These are phyloP conservation scores for Gloeophyllum trabeum DNA, from an alignment of 768 basidiomycete species.

Conservation along the genomic window DNA sequence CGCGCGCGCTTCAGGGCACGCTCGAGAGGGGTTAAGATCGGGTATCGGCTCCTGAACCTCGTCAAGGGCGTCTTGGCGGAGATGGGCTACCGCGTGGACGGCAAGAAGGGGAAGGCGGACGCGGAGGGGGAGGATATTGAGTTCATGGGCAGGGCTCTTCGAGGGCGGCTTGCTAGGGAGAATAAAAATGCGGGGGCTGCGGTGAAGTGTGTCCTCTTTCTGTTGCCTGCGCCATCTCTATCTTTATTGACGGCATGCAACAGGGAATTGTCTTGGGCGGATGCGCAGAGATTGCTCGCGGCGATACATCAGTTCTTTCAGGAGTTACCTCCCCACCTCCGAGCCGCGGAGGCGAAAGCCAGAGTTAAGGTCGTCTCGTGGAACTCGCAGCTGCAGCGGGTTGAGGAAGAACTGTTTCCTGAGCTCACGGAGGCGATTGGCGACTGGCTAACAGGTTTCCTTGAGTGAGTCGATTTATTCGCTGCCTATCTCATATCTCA, in stretches of 20 bases:
- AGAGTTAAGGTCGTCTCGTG: not conserved
- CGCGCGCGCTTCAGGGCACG: not conserved
- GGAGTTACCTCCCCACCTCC: not conserved
- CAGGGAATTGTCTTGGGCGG: not conserved
- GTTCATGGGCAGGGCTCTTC: not conserved
- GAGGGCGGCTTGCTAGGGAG: not conserved
- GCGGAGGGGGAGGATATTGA: not conserved
- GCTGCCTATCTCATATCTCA: not conserved
- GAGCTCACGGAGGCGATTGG: slow-evolving; percentile 18
- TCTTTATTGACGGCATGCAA: too few relatives aligned
- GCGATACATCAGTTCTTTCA: not conserved
- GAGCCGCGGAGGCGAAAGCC: not conserved
- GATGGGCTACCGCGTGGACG: not conserved
- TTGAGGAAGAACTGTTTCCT: too few relatives aligned
- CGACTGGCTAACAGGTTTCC: slow-evolving; percentile 38
- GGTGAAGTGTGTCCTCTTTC: not conserved
- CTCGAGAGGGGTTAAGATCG: not conserved
- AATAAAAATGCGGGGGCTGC: not conserved
- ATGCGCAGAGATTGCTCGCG: not conserved
- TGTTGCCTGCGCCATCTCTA: not conserved
- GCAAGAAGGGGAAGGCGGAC: not conserved
- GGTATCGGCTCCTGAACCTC: not conserved
- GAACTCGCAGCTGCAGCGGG: not conserved
- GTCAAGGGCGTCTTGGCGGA: not conserved
- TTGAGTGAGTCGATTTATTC: slow-evolving; percentile 26